These are phyloP conservation scores for Luffa acutangula DNA, from an alignment of 306 rosid genomes.

Conservation along the genomic window DNA sequence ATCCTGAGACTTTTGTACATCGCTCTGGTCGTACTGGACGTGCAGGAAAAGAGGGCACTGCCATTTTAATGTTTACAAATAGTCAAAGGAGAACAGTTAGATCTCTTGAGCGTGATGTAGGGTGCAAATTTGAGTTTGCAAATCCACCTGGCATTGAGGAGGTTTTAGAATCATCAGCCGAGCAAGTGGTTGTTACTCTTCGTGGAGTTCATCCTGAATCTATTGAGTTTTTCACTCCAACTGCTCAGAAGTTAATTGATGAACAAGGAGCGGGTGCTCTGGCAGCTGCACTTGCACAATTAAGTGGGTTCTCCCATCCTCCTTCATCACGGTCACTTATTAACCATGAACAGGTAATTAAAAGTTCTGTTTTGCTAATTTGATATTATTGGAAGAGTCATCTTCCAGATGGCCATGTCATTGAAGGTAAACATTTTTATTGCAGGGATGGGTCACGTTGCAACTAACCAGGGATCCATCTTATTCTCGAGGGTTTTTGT, in stretches of 20 bases:
- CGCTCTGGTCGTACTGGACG: slow-evolving; percentile 99
- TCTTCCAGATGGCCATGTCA: slow-evolving; percentile 9
- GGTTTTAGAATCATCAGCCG: slow-evolving; percentile 77
- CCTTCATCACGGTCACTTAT: slow-evolving; percentile 87
- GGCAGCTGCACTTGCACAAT: slow-evolving; percentile 94
- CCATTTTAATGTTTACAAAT: slow-evolving; percentile 76
- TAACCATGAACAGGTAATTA: slow-evolving; percentile 70
- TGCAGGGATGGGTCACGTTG: slow-evolving; percentile 91
- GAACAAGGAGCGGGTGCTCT: slow-evolving; percentile 80
- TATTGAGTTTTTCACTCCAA: slow-evolving; percentile 64
- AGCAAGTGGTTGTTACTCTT: slow-evolving; percentile 79
- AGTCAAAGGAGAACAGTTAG: slow-evolving; percentile 93
- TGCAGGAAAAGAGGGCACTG: slow-evolving; percentile 85
- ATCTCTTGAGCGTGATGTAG: slow-evolving; percentile 96
- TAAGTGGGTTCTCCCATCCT: slow-evolving; percentile 89
- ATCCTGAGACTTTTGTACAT: slow-evolving; percentile 96
- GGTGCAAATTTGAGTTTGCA: slow-evolving; percentile 79
- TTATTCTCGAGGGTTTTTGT: slow-evolving; percentile 54
- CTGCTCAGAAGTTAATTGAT: slow-evolving; percentile 72
- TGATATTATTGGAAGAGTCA: neutral
- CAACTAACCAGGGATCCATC: slow-evolving; percentile 68
- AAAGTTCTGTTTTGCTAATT: neutral
- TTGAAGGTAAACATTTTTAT: slow-evolving; percentile 16
- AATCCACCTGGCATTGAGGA: slow-evolving; percentile 62
- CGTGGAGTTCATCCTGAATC: slow-evolving; percentile 85